Evolutionary conservation across 768 basidiomycete species (phyloP).

Genomic region (Pisolithus microcarpus): DNA sequence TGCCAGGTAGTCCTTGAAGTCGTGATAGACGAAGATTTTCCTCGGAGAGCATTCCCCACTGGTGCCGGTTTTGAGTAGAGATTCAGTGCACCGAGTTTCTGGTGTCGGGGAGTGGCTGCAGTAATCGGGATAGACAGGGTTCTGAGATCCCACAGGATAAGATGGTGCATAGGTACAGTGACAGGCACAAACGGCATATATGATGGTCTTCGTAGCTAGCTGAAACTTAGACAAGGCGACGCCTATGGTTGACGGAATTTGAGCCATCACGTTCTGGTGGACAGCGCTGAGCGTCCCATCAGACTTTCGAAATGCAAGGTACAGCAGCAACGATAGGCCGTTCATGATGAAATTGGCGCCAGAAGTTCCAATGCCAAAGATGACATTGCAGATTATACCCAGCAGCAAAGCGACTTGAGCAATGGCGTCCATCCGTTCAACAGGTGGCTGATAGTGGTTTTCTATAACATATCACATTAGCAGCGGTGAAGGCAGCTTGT

Average conservation of each 20-base stretch:
- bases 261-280: too few species aligned
- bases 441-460: neutral
- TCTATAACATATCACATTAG: too few species aligned
- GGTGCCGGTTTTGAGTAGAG: too few species aligned
- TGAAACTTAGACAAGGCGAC: neutral
- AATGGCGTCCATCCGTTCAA: neutral
- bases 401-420: constrained; percentile 16
- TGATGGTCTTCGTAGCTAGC: neutral
- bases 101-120: neutral
- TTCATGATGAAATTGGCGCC: constrained; percentile 14
- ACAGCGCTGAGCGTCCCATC: too few species aligned
- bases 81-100: too few species aligned
- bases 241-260: neutral
- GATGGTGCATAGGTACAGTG: neutral
- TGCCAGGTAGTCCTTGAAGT: too few species aligned
- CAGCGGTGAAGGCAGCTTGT: too few species aligned
- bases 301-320: too few species aligned
- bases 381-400: constrained; percentile 12
- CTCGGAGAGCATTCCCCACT: too few species aligned
- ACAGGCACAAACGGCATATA: neutral
- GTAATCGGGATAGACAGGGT: neutral
- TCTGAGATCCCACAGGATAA: neutral
- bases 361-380: constrained; percentile 10
- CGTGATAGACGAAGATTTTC: too few species aligned
- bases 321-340: neutral